Evolutionary conservation across 2,329 filamentous ascomycete species (phyloP).

Genomic region (Fusarium burgessii): DNA sequence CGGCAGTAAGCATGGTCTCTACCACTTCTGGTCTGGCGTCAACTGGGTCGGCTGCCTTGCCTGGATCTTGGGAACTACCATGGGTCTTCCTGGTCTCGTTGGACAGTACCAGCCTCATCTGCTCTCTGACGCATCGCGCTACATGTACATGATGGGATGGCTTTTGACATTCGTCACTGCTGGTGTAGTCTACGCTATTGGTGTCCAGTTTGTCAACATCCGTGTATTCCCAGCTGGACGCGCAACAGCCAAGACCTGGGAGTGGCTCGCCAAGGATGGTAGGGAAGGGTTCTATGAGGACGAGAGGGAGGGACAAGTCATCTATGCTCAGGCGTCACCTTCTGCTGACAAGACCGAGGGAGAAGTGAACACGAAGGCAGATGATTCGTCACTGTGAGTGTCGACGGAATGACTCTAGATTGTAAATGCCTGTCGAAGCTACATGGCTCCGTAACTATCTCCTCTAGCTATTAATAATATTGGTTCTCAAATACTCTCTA

Average conservation of each 20-base stretch:
- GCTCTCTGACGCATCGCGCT: not conserved
- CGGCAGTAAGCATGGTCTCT: not conserved
- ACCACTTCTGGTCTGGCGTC: not conserved
- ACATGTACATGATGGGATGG: slow-evolving; percentile 7
- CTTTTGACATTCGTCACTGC: slow-evolving; percentile 1
- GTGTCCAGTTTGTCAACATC: not conserved
- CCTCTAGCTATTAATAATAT: not conserved
- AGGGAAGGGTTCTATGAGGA: not conserved
- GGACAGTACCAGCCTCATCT: not conserved
- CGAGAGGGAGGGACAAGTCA: not conserved
- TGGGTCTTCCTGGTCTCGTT: not conserved
- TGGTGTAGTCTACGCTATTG: not conserved
- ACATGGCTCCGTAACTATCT: no score
- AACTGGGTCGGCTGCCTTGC: not conserved
- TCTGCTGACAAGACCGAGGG: not conserved
- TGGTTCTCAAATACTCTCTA: not conserved
- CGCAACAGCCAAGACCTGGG: not conserved
- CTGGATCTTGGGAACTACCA: not conserved
- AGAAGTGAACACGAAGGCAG: not conserved
- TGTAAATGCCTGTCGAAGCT: fast-evolving
- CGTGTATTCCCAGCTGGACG: not conserved
- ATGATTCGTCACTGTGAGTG: not conserved
- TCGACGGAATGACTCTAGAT: not conserved
- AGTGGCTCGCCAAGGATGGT: not conserved
- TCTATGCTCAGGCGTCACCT: not conserved